Evolutionary conservation across 164 flowering plant species (phyloP), one percentile per base, ranked within the genome.

Genomic region (Dillenia turbinata): DNA sequence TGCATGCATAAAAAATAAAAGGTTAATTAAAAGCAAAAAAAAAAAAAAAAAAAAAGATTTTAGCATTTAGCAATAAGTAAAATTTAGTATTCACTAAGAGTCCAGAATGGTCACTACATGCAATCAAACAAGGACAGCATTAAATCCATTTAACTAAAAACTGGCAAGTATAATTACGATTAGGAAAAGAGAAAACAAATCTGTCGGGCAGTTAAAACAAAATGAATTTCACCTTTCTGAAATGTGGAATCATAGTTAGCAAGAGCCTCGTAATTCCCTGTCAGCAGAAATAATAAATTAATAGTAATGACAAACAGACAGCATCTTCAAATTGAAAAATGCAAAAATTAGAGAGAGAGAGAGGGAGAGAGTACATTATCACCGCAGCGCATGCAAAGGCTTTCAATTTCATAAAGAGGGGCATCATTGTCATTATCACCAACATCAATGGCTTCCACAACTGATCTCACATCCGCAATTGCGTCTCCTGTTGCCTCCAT

Each of bases 331-430:
- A 62, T 5, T 8, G 0, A 12, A 9, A 54, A 26, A 16, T 9
- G 51, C 8, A 43, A 10, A 57, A 47, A 0, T 24, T 22, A 52
- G 24, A 46, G 12, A 17, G 33, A 13, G 50, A 44, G 17, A n/a
- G 56, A 65, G 47, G 53, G 49, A 11, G 51, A 9, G 13, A 43
- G 60, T 80, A 93, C 97, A 50, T 94, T 89, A 43, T 91, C 83
- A 22, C 77, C 68, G 65, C 99, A 94, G n/a, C 93, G 85, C 97
- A 94, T 94, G 64, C 99, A 94, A 45, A 94, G 89, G 75, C 97
- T 91, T 60, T 94, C 99, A 13, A 91, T 76, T 64, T 77, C 69
- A 68, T 91, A 87, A 44, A 90, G 80, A 49, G 97, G 95, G 17
- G 82, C 81, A 50, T 71, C 78, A 5, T 19, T 24, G 2, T 56